These are phyloP conservation scores for Botryotinia narcissicola DNA, from an alignment of 2,329 filamentous ascomycete genomes.

Conservation along the genomic window DNA sequence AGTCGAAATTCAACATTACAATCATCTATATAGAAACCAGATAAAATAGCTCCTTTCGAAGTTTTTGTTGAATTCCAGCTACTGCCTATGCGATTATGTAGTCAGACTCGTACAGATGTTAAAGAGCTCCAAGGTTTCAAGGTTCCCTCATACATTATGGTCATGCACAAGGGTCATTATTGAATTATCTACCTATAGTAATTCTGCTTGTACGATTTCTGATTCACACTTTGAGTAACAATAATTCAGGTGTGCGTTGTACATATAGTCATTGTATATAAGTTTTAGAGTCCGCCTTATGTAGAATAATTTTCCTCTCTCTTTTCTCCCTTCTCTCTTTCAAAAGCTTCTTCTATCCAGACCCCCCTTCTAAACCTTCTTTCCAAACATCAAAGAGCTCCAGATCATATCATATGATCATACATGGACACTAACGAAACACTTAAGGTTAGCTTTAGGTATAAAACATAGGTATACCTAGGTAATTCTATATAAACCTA, in stretches of 20 bases:
- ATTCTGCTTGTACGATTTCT: neutral
- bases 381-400: neutral
- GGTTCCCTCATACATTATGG: neutral
- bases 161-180: neutral
- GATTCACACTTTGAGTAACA: neutral
- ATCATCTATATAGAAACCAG: neutral
- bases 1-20: conserved; percentile 20
- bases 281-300: neutral
- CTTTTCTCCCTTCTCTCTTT: neutral
- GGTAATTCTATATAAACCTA: neutral
- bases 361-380: neutral
- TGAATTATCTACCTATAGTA: too few relatives aligned
- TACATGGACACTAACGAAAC: neutral
- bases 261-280: neutral
- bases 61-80: neutral
- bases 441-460: neutral
- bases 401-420: neutral
- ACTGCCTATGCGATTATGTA: neutral
- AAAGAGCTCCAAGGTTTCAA: neutral
- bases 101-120: neutral
- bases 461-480: neutral
- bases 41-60: neutral
- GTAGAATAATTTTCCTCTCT: neutral
- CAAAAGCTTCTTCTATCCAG: neutral
- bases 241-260: neutral